Conservation (phyloP, 495 filamentous ascomycete genomes). For the Penicillium lagena region DNA sequence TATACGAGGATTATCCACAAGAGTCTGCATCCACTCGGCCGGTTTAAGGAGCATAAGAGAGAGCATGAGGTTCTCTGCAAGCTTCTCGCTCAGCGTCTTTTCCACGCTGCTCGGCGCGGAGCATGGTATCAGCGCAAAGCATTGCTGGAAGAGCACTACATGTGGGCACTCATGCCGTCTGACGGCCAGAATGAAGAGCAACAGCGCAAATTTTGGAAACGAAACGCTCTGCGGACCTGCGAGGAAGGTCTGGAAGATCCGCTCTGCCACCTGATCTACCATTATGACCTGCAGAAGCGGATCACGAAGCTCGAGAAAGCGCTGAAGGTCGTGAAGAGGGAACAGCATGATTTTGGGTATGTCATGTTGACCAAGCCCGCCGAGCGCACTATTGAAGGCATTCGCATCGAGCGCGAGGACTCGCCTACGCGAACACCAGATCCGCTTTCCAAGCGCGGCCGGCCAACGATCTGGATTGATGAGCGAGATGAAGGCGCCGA, state of each 20-base stretch:
- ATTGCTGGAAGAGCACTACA: slow-evolving; percentile 90
- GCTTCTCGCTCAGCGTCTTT: slow-evolving; percentile 73
- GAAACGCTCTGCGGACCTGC: slow-evolving; percentile 73
- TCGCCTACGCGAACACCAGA: no score
- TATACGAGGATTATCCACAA: slow-evolving; percentile 94
- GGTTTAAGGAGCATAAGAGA: slow-evolving; percentile 70
- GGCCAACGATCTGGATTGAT: slow-evolving; percentile 85
- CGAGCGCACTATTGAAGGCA: slow-evolving; percentile 69
- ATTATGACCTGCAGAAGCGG: slow-evolving; percentile 91
- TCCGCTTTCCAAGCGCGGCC: slow-evolving; percentile 28
- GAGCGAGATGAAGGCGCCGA: slow-evolving; percentile 56
- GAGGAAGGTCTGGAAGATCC: slow-evolving; percentile 81
- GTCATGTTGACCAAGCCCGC: slow-evolving; percentile 66
- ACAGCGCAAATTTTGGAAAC: slow-evolving; percentile 79
- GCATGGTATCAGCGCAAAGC: slow-evolving; percentile 97
- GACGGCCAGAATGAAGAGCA: slow-evolving; percentile 49
- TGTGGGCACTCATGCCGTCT: slow-evolving; percentile 54
- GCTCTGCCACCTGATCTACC: slow-evolving; percentile 83
- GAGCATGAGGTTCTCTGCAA: slow-evolving; percentile 73
- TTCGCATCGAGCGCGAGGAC: slow-evolving; percentile 60
- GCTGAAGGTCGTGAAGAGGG: slow-evolving; percentile 74
- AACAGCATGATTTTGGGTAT: slow-evolving; percentile 91
- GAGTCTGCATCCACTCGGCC: slow-evolving; percentile 69
- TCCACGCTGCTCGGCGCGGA: slow-evolving; percentile 78
- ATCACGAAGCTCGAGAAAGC: slow-evolving; percentile 81